phyloP scores from a whole-genome alignment of 2,329 filamentous ascomycete species.

The Trichophyton mentagrophytes region DNA sequence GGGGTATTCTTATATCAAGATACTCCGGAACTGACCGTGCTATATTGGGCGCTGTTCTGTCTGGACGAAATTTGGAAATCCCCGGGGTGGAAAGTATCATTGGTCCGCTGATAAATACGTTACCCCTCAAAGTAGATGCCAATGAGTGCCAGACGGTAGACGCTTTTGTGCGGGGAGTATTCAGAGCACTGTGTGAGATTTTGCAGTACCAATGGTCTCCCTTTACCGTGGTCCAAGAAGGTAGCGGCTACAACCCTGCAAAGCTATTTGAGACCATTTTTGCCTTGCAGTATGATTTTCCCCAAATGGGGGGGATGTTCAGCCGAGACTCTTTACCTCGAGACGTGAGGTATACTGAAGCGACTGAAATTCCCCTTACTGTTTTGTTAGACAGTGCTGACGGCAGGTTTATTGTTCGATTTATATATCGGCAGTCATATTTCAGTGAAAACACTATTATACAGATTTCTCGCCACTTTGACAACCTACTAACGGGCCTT shows the following conservation, averaged over 20 bases:
- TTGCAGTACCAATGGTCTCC: conserved; percentile 3
- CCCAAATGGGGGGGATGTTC: neutral
- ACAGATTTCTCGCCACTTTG: neutral
- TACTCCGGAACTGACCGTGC: conserved; percentile 24
- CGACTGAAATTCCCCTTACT: neutral
- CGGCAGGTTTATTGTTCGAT: neutral
- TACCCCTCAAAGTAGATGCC: neutral
- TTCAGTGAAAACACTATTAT: neutral
- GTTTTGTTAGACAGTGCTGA: neutral
- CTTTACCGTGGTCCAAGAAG: neutral
- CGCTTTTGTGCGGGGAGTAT: neutral
- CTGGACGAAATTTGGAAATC: conserved; percentile 22
- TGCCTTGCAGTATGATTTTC: conserved; percentile 2
- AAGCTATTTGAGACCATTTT: conserved; percentile 4
- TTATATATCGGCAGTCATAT: neutral
- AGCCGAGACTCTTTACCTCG: neutral
- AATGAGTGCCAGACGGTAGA: neutral
- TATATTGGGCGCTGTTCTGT: conserved; percentile 25
- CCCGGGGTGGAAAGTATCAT: neutral
- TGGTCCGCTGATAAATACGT: neutral
- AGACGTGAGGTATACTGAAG: neutral
- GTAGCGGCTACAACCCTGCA: neutral
- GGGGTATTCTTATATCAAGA: conserved; percentile 23
- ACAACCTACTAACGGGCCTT: neutral
- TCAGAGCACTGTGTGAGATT: neutral